phyloP scores from a whole-genome alignment of 2,329 filamentous ascomycete species.

The Huntiella decipiens region DNA sequence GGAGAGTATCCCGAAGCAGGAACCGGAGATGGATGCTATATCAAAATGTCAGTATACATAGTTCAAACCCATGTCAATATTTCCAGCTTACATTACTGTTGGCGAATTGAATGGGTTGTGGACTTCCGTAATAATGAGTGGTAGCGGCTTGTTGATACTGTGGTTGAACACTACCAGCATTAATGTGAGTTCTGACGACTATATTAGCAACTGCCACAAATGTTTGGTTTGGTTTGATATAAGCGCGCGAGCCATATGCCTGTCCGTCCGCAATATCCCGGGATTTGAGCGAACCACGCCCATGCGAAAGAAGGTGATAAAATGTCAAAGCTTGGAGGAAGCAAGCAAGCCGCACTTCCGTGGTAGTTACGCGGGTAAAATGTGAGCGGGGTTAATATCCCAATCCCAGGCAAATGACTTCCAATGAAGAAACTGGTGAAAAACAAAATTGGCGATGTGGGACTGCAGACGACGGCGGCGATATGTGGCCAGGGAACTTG shows the following conservation, averaged over 20 bases:
- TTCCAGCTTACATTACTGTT: too few species aligned
- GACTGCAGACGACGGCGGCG: neutral
- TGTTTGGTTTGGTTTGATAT: neutral
- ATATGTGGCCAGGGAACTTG: neutral
- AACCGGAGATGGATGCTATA: too few species aligned
- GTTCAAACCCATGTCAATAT: too few species aligned
- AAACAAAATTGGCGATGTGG: neutral
- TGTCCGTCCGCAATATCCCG: neutral
- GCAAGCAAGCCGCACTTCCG: too few species aligned
- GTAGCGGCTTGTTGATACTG: too few species aligned
- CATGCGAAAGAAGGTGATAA: too few species aligned
- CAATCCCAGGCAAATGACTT: neutral
- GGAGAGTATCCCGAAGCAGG: neutral
- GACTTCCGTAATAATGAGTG: too few species aligned
- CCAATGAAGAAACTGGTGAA: neutral
- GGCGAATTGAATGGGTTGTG: too few species aligned
- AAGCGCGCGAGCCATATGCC: neutral
- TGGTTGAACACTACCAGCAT: too few species aligned
- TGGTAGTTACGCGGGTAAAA: neutral
- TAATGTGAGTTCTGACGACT: too few species aligned
- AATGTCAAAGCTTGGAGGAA: too few species aligned
- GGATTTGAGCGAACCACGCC: neutral
- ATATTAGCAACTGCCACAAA: neutral
- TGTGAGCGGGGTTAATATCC: neutral
- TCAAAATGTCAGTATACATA: too few species aligned